Evolutionary conservation across 148 eudicot species (phyloP).

Genomic region (Oxyria digyna): DNA sequence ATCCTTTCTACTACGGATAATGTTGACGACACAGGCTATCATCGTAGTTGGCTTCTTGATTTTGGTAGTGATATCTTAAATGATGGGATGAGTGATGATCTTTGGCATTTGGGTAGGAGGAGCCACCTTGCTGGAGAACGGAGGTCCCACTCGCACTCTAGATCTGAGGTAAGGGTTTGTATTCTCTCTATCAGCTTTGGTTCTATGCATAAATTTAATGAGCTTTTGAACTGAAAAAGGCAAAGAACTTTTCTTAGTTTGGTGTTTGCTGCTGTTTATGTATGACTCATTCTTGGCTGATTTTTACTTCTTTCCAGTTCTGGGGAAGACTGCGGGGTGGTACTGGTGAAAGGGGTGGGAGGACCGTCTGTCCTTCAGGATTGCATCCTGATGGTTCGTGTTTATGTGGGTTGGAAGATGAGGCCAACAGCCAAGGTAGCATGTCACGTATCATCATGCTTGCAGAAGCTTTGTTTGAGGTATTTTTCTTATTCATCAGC

Average conservation of each 20-base stretch:
- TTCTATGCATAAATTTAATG: not conserved
- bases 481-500: not conserved
- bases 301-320: constrained; percentile 16
- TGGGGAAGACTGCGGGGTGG: constrained; percentile 32
- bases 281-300: not conserved
- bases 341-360: constrained; percentile 23
- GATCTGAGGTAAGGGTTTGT: constrained; percentile 49
- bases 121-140: constrained; percentile 33
- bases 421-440: constrained; percentile 29
- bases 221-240: too few relatives aligned
- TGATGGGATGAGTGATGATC: constrained; percentile 37
- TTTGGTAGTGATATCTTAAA: constrained; percentile 36
- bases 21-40: constrained; percentile 37
- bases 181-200: constrained; percentile 2
- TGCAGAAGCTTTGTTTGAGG: constrained; percentile 64
- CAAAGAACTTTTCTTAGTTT: not conserved
- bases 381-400: constrained; percentile 50
- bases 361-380: constrained; percentile 31
- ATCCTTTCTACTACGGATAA: constrained; percentile 39
- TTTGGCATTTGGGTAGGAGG: constrained; percentile 36
- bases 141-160: constrained; percentile 36
- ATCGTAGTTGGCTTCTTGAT: constrained; percentile 67
- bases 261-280: not conserved
- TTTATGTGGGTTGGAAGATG: constrained; percentile 40
- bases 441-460: constrained; percentile 48